A percentile compares a stretch with the other conserved stretches of the same genome.
phyloP scores from a whole-genome alignment of 257 asterid species.

The Orobanche coerulescens region DNA sequence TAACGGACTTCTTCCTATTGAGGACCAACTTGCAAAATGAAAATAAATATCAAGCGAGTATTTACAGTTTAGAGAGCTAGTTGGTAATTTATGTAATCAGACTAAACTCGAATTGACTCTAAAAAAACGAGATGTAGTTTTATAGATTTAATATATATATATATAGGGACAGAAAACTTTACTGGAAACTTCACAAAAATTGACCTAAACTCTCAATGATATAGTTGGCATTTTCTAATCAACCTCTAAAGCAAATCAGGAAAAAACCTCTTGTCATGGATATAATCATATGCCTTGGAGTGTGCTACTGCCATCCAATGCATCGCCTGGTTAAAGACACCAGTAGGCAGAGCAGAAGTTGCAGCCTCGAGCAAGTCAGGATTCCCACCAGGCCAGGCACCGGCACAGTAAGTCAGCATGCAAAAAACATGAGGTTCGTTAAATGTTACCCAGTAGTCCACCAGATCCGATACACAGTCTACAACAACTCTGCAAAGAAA shows the following conservation, averaged over 20 bases:
- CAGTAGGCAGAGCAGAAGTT: conserved; percentile 87
- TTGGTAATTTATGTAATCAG: no score
- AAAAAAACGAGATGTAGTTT: no score
- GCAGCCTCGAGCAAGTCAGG: conserved; percentile 96
- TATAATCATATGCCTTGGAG: conserved; percentile 75
- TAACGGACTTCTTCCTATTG: no score
- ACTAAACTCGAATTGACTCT: no score
- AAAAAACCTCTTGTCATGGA: conserved; percentile 69
- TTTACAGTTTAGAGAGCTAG: no score
- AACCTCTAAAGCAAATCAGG: background rate
- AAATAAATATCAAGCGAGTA: no score
- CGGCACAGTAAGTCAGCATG: conserved; percentile 94
- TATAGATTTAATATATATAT: no score
- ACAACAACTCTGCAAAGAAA: conserved; percentile 60
- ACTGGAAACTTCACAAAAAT: no score
- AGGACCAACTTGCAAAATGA: no score
- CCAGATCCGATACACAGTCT: conserved; percentile 66
- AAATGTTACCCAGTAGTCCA: conserved; percentile 94
- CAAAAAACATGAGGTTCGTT: conserved; percentile 91
- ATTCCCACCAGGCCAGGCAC: conserved; percentile 99
- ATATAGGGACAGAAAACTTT: no score
- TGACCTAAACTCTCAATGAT: no score
- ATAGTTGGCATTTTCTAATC: no score
- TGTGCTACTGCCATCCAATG: conserved; percentile 80
- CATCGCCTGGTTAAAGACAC: conserved; percentile 82